These are phyloP conservation scores for Ophiostoma sp. DNA, from an alignment of 2,329 filamentous ascomycete species.

Conservation along the genomic window DNA sequence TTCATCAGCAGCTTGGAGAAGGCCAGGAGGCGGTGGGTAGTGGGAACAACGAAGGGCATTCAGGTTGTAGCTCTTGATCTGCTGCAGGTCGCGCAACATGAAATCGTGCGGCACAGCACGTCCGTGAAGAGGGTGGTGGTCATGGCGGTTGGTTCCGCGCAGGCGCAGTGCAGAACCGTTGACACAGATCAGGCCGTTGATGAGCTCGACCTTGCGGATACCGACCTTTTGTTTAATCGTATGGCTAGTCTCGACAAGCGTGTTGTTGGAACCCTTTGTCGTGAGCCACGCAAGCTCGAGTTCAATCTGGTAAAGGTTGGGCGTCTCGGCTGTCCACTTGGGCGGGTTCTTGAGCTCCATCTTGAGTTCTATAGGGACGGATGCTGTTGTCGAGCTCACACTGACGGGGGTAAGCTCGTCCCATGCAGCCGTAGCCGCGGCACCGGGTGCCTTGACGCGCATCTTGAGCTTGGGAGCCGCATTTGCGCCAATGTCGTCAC, in stretches of 20 bases:
- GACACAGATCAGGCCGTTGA: conserved; percentile 54
- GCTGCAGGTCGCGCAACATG: conserved; percentile 54
- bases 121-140: conserved; percentile 60
- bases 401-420: conserved; percentile 3
- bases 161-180: conserved; percentile 58
- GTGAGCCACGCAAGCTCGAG: conserved; percentile 35
- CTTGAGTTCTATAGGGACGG: conserved; percentile 27
- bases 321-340: conserved; percentile 66
- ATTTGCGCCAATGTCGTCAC: conserved; percentile 30
- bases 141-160: conserved; percentile 62
- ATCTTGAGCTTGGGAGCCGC: conserved; percentile 35
- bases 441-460: conserved; percentile 15
- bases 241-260: conserved; percentile 30
- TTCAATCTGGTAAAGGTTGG: conserved; percentile 53
- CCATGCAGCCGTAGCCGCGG: neutral
- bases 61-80: conserved; percentile 67
- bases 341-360: conserved; percentile 47
- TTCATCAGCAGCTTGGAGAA: conserved; percentile 59
- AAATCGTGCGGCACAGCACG: conserved; percentile 59
- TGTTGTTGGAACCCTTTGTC: neutral
- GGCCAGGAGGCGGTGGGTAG: conserved; percentile 56
- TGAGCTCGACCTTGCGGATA: conserved; percentile 59
- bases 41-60: conserved; percentile 66
- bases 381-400: neutral
- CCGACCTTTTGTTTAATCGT: conserved; percentile 51